Percentiles rank a stretch among this genome's conserved stretches.
Conservation (phyloP, 768 basidiomycete genomes). For the Mycena vulgaris region DNA sequence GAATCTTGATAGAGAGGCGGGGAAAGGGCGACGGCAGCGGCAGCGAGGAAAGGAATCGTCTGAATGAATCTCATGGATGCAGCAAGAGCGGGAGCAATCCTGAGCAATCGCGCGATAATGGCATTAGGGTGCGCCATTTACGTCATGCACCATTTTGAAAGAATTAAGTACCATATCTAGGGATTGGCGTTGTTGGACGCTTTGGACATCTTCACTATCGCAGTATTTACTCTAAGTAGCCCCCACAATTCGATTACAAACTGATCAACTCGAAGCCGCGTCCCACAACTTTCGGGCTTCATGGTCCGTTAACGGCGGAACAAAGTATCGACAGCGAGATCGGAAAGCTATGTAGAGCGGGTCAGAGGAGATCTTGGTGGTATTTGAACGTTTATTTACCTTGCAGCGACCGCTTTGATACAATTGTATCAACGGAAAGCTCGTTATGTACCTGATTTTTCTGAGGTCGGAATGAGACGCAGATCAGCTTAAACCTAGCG, state of each 20-base stretch:
- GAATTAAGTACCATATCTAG: background rate
- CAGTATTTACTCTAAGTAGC: too few species aligned
- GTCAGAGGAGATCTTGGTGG: background rate
- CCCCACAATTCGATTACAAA: background rate
- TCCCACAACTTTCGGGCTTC: slow-evolving; percentile 75
- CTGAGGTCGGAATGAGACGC: slow-evolving; percentile 53
- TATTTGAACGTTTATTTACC: slow-evolving; percentile 59
- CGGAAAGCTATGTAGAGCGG: slow-evolving; percentile 72
- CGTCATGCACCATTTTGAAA: slow-evolving; percentile 11
- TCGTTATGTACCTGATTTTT: slow-evolving; percentile 84
- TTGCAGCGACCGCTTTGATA: slow-evolving; percentile 78
- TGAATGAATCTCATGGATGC: slow-evolving; percentile 10
- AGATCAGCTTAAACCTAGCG: background rate
- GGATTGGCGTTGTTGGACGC: background rate
- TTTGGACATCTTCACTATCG: too few species aligned
- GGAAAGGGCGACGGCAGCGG: background rate
- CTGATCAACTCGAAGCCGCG: slow-evolving; percentile 41
- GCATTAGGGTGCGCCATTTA: background rate
- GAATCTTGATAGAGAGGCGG: background rate
- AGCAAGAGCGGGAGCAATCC: background rate
- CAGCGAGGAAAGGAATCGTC: background rate
- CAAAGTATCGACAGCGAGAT: slow-evolving; percentile 85
- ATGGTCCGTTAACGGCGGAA: slow-evolving; percentile 71
- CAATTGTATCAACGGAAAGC: slow-evolving; percentile 78
- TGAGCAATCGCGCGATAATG: slow-evolving; percentile 6